A percentile compares a stretch with the other conserved stretches of the same genome.
These are phyloP conservation scores for Amanita rimosa DNA, from an alignment of 768 basidiomycete genomes.

Conservation along the genomic window DNA sequence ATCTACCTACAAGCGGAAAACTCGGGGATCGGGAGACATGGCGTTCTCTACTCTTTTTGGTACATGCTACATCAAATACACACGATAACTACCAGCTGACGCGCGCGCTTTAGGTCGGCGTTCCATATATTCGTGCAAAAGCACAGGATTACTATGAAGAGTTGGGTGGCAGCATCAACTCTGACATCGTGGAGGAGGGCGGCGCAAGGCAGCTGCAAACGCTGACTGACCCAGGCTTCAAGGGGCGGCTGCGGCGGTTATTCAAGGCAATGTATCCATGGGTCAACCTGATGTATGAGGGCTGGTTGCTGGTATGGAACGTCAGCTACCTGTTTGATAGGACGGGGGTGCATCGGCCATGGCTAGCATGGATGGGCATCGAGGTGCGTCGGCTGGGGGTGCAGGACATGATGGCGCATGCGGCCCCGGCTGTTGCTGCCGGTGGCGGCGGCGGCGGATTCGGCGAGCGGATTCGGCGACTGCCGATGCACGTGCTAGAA, in stretches of 20 bases:
- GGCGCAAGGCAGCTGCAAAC: slow-evolving; percentile 31
- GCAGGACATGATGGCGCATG: slow-evolving; percentile 61
- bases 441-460: slow-evolving; percentile 14
- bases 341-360: slow-evolving; percentile 82
- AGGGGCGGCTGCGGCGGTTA: slow-evolving; percentile 38
- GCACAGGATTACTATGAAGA: slow-evolving; percentile 86
- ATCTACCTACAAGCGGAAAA: slow-evolving; percentile 51
- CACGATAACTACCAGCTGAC: neutral
- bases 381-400: slow-evolving; percentile 70
- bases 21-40: slow-evolving; percentile 58
- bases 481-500: slow-evolving; percentile 60
- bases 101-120: slow-evolving; percentile 53
- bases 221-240: slow-evolving; percentile 41
- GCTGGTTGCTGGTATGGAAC: slow-evolving; percentile 79
- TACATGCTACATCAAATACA: slow-evolving; percentile 23
- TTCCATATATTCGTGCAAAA: slow-evolving; percentile 87
- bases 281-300: slow-evolving; percentile 64
- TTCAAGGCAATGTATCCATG: slow-evolving; percentile 81
- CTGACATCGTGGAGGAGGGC: slow-evolving; percentile 45
- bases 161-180: slow-evolving; percentile 69
- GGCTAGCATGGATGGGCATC: slow-evolving; percentile 79
- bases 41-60: slow-evolving; percentile 72
- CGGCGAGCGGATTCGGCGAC: slow-evolving; percentile 30
- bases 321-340: slow-evolving; percentile 84
- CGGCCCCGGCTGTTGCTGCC: too few relatives aligned